Evolutionary conservation across 768 basidiomycete species (phyloP).

Genomic region (Botryobasidium botryosum): DNA sequence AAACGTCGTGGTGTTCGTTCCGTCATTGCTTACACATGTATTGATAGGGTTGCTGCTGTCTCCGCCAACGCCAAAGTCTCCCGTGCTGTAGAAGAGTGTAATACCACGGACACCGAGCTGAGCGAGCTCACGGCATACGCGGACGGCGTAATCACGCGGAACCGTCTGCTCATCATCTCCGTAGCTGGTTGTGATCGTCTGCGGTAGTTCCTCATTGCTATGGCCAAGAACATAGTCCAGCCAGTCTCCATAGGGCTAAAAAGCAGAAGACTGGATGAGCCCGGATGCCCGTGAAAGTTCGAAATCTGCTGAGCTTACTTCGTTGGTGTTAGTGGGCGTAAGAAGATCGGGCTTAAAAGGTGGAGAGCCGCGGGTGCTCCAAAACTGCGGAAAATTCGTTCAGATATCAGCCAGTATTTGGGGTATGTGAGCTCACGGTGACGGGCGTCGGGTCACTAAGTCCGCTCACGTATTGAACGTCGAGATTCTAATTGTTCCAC

Average conservation of each 20-base stretch:
- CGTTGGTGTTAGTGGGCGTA: no score
- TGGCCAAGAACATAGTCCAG: not conserved
- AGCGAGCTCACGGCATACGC: conserved; percentile 4
- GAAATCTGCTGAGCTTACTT: no score
- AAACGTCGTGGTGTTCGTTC: conserved; percentile 5
- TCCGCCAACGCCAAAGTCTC: conserved; percentile 7
- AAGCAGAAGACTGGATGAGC: no score
- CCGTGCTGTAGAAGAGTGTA: conserved; percentile 1
- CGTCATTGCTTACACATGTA: no score
- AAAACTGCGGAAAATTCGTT: no score
- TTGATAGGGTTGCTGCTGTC: not conserved
- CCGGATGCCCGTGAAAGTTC: no score
- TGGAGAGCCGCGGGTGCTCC: no score
- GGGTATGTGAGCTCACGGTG: not conserved
- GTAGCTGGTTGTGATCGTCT: conserved; percentile 3
- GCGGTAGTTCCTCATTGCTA: not conserved
- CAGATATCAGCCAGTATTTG: no score
- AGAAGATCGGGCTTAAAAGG: no score
- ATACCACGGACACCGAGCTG: conserved; percentile 5
- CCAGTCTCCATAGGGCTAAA: conserved; percentile 13
- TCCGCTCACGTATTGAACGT: not conserved
- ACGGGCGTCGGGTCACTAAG: no score
- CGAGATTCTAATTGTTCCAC: not conserved
- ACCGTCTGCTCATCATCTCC: conserved; percentile 6
- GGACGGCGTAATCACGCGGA: not conserved